Base-by-base conservation (phyloP, 352 stramenopile genomes). In the Elongisporangium undulatum region DNA sequence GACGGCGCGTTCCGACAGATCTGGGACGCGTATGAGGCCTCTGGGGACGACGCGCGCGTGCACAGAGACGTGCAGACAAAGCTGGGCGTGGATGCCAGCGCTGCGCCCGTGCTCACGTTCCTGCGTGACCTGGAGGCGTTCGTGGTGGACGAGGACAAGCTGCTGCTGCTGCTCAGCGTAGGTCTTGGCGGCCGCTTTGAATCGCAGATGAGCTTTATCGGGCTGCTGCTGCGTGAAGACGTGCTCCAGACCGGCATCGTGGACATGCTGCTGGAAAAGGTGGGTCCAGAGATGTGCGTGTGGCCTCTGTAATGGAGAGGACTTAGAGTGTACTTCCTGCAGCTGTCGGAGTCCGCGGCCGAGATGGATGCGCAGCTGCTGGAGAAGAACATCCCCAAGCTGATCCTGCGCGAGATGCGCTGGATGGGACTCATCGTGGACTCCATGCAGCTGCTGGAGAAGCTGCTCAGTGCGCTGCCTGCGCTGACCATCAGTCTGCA, bases 331-430 rank as follows among this genome's bases (percentile, higher is more conserved):
- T 23, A 7, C 26, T 50, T 51, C 19, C 6, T 4, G n/a, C 17
- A 76, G 68, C 54, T 85, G 20, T 75, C 74, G 56, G 78, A 87
- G 49, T 68, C 72, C 53, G 75, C 78, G 13, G 55, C 57, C 8
- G 64, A 77, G 29, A 59, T 76, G 50, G 74, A 83, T 16, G 59
- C 53, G 16, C 59, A 66, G 19, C 48, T 72, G 34, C 70, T 86
- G 61, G 71, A 85, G 45, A 73, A 68, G 53, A 83, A 77, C 56
- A 59, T 89, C 8, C 77, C 76, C 2, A 82, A 80, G 62, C 74
- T 89, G 57, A 83, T 89, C 38, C 59, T 89, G 50, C 74, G 75
- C n/a, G 76, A 89, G 58, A 61, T 89, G 26, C 69, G 78, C 8
- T 89, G 76, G 78, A 77, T 89, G 48, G 78, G 86, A 38, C 69